These are phyloP conservation scores for Micromonas pusilla DNA, from an alignment of 139 green algal species.

Conservation along the genomic window DNA sequence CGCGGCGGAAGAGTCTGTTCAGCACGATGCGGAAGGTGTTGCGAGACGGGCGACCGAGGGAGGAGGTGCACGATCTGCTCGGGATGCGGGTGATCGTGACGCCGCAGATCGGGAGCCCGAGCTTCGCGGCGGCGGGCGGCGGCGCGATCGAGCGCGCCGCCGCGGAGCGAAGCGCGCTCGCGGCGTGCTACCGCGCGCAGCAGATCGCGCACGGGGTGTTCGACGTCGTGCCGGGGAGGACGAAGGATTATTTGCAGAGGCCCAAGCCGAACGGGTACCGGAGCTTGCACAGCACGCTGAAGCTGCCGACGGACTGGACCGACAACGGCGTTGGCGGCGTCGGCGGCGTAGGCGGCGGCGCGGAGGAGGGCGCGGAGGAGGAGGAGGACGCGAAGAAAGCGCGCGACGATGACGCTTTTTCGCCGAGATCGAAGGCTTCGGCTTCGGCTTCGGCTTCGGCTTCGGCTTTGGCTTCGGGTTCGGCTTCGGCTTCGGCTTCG, in stretches of 20 bases:
- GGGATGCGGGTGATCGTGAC: constrained; percentile 77
- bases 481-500: background rate
- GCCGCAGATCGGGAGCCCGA: constrained; percentile 29
- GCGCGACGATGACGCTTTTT: background rate
- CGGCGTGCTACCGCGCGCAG: constrained; percentile 71
- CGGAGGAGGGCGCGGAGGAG: background rate
- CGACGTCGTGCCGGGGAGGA: constrained; percentile 42
- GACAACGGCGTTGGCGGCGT: background rate
- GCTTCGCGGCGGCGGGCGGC: background rate
- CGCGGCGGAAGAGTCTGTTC: constrained; percentile 78
- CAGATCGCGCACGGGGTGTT: constrained; percentile 60
- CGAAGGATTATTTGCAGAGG: constrained; percentile 78
- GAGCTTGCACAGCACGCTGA: constrained; percentile 56
- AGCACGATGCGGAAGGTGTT: constrained; percentile 92
- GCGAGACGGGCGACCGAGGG: constrained; percentile 50
- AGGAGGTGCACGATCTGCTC: constrained; percentile 82
- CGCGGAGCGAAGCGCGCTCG: constrained; percentile 31
- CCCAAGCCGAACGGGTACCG: constrained; percentile 91
- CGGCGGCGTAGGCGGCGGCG: background rate
- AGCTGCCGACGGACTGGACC: constrained; percentile 20
- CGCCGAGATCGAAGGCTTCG: background rate
- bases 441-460: background rate
- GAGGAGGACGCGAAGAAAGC: constrained; percentile 3
- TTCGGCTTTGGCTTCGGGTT: background rate
- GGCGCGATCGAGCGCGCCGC: background rate